Base-by-base conservation (phyloP, 495 filamentous ascomycete genomes). In the Annulohypoxylon moriforme region DNA sequence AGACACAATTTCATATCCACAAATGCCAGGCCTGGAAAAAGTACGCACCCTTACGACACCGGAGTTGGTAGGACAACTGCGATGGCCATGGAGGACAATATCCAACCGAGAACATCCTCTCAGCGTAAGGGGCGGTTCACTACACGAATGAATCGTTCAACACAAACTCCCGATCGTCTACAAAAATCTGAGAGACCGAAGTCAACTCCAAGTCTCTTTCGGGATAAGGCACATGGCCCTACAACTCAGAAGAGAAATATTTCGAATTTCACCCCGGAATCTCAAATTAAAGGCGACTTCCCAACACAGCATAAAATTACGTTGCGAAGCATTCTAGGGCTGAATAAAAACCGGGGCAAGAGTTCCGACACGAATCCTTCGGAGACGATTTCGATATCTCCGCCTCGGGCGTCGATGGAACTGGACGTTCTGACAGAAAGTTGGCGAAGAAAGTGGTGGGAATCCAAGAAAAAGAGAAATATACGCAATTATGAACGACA, bases 11-110 rank as follows among this genome's bases (percentile, higher is more conserved):
- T 34, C 1, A 44, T 33, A 14, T 1, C 31, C 5, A 18, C 18
- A n/a, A 62, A 65, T n/a, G 14, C 42, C 3, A 73, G 46, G 22
- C 66, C 66, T 3, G 71, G 71, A 10, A 64, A 74, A 18, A 75
- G 73, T 34, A 77, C 69, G 14, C 70, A 77, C 18, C 75, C 75
- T 0, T 77, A 77, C 29, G 75, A 77, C 46, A 77, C 75, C 7
- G 67, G 67, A 1, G n/a, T 71, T 56, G 67, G 64, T 31, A 36
- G 52, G 0, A 57, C n/a, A 13, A 47, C 47, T 13, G 31, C 40
- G 40, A 59, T 5, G 40, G 24, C 18, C 1, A 50, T 36, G 8
- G 38, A 33, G 40, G 29, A 57, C 4, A 36, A 20, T 25, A 40
- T 22, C 9, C 50, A 11, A 8, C 13, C 36, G 11, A 60, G 33